Conservation (phyloP, 139 green algal species). For the Picochlorum costavermella region DNA sequence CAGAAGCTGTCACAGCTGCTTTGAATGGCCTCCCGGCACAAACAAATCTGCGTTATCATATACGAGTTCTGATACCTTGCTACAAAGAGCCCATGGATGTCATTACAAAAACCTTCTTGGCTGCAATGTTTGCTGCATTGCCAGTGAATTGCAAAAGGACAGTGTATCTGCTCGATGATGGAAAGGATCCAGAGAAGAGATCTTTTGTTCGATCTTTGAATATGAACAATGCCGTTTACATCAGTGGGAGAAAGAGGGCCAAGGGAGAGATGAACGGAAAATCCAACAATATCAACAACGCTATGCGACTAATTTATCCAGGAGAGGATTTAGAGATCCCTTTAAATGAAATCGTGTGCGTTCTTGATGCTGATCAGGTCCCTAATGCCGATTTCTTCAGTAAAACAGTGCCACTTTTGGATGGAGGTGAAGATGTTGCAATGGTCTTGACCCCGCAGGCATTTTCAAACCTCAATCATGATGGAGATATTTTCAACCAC, state of each 20-base stretch:
- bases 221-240: constrained; percentile 46
- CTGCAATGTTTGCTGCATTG: constrained; percentile 33
- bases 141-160: constrained; percentile 36
- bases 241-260: constrained; percentile 51
- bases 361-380: constrained; percentile 72
- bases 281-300: constrained; percentile 71
- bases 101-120: constrained; percentile 39
- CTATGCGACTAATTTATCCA: constrained; percentile 48
- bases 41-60: constrained; percentile 39
- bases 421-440: constrained; percentile 44
- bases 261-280: constrained; percentile 73
- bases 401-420: constrained; percentile 54
- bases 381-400: constrained; percentile 67
- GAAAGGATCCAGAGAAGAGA: constrained; percentile 40
- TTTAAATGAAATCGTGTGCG: constrained; percentile 51
- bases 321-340: constrained; percentile 32
- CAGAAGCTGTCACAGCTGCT: neutral
- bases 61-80: constrained; percentile 48
- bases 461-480: constrained; percentile 70
- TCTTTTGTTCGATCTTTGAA: constrained; percentile 29
- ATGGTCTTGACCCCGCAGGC: constrained; percentile 52
- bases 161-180: constrained; percentile 53
- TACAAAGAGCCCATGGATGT: constrained; percentile 57
- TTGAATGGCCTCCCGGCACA: constrained; percentile 8
- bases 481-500: constrained; percentile 79